Evolutionary conservation across 768 basidiomycete genomes (phyloP).

Genomic region (Boletus sp.): DNA sequence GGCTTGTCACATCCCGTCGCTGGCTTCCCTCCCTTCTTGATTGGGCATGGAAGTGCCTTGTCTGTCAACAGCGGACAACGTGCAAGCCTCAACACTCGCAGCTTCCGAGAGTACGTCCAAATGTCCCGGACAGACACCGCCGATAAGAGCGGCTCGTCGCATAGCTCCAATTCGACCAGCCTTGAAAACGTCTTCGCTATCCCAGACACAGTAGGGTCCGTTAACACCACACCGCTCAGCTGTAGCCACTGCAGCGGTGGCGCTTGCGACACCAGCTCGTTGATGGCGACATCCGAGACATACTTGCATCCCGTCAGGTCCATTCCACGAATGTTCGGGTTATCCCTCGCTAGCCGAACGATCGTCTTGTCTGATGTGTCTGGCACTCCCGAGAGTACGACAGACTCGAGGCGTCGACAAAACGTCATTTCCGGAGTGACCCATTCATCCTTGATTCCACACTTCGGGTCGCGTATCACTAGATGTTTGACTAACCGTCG

Average conservation of each 20-base stretch:
- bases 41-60: slow-evolving; percentile 64
- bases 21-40: slow-evolving; percentile 33
- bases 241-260: slow-evolving; percentile 72
- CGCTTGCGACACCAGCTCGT: slow-evolving; percentile 65
- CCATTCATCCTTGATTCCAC: slow-evolving; percentile 52
- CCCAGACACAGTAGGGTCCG: slow-evolving; percentile 57
- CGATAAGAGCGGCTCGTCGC: slow-evolving; percentile 64
- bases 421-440: slow-evolving; percentile 53
- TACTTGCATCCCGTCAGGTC: slow-evolving; percentile 72
- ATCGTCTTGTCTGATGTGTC: slow-evolving; percentile 70
- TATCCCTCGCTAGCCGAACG: slow-evolving; percentile 55
- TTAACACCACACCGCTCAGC: slow-evolving; percentile 64
- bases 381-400: slow-evolving; percentile 64
- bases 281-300: slow-evolving; percentile 75
- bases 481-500: slow-evolving; percentile 59
- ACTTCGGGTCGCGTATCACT: slow-evolving; percentile 42
- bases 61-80: slow-evolving; percentile 78
- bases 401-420: slow-evolving; percentile 65
- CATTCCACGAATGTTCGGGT: slow-evolving; percentile 67
- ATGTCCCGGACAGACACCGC: slow-evolving; percentile 70
- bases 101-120: slow-evolving; percentile 75
- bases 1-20: slow-evolving; percentile 42
- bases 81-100: slow-evolving; percentile 72
- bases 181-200: slow-evolving; percentile 73
- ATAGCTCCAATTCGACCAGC: slow-evolving; percentile 80